Evolutionary conservation across 2,329 filamentous ascomycete species (phyloP), one percentile per base, ranked within the genome.

Genomic region (Dothideomycetes sp.): DNA sequence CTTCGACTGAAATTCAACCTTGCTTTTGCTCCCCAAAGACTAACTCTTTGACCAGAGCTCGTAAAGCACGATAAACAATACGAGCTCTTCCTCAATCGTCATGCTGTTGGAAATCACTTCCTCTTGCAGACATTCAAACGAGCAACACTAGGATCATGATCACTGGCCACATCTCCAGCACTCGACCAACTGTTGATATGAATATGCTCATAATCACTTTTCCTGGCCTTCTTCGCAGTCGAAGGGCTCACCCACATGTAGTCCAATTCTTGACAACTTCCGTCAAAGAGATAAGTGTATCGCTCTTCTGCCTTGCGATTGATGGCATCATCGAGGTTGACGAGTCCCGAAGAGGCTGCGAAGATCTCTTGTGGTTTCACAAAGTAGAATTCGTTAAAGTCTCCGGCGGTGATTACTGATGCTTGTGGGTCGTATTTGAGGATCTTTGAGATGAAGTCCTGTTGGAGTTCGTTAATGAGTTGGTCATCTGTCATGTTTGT

Each of bases 331-430:
- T 84, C 79, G 2, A 83, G 61, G 47, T 84, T 78, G 23, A 66
- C 49, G 32, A 84, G 63, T 2, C 71, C 69, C 0, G 75, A 79
- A 15, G 68, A 62, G 3, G 58, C 47, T 1, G 63, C 53, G 47
- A 84, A 82, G 1, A 61, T 62, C 45, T 67, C 56, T 34, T 84
- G 57, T 1, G 80, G 79, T 55, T 68, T 52, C 8, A 77, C 78
- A 46, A 78, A 78, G 4, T 70, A 56, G 54, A 82, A 84, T 57
- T 85, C 81, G 65, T 85, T 84, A 56, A 80, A 84, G 60, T 85
- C 81, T 18, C 81, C 81, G 0, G 74, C 71, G 2, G 68, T 62
- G 45, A 84, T 69, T 48, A 85, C 57, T 17, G 64, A 64, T 0
- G 80, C 79, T 12, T 69, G 59, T 9, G 64, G 55, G 57, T 83